Evolutionary conservation across 1,139 yeast species (phyloP).

Genomic region (Kurtzmaniella quercitrusa): DNA sequence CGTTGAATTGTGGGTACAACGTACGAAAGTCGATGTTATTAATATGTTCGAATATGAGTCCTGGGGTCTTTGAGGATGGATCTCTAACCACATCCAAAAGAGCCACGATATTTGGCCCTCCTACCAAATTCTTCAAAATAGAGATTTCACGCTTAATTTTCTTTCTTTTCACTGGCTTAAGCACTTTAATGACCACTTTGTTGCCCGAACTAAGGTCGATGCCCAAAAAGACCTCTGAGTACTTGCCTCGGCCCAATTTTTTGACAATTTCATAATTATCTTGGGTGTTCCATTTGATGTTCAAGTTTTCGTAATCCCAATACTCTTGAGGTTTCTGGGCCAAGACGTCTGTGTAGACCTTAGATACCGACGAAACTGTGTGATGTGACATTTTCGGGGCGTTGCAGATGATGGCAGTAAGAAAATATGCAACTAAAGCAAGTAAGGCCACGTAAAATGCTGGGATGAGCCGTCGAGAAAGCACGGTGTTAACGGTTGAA

Average conservation of each 20-base stretch:
- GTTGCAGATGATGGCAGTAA: constrained; percentile 1
- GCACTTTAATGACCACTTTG: constrained; percentile 81
- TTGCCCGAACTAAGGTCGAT: constrained; percentile 25
- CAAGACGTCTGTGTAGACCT: constrained; percentile 42
- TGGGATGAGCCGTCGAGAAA: not conserved
- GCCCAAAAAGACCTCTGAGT: constrained; percentile 45
- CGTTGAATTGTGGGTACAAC: constrained; percentile 85
- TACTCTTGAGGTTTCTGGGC: constrained; percentile 41
- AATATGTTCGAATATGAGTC: constrained; percentile 86
- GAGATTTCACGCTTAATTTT: constrained; percentile 94
- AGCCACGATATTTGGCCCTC: constrained; percentile 81
- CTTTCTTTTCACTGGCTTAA: constrained; percentile 95
- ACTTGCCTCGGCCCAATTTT: constrained; percentile 47
- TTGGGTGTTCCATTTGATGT: constrained; percentile 44
- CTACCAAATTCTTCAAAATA: constrained; percentile 81
- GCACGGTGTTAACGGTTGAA: not conserved
- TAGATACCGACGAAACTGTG: constrained; percentile 30
- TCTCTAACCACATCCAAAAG: constrained; percentile 87
- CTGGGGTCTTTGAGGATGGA: constrained; percentile 88
- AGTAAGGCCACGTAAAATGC: not conserved
- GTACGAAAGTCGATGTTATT: constrained; percentile 88
- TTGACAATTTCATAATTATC: constrained; percentile 45
- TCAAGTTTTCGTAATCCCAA: constrained; percentile 47
- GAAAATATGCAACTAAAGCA: constrained; percentile 1
- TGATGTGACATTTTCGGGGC: constrained; percentile 11